Evolutionary conservation across 2,329 filamentous ascomycete species (phyloP).

Genomic region (Ophiostoma quercus): DNA sequence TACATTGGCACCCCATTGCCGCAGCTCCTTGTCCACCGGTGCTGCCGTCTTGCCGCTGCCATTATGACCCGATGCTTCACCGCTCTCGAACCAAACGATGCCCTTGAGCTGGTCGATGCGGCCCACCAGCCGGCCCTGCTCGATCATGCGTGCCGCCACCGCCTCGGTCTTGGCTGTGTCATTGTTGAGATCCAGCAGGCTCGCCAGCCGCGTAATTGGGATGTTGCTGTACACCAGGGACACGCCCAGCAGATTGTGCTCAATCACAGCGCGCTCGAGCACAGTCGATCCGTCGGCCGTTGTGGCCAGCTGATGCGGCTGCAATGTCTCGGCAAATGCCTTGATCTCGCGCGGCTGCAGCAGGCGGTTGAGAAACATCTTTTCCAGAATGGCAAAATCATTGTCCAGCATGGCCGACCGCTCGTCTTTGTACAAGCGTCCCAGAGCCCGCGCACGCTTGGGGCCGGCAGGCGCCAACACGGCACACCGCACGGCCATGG

Average conservation of each 20-base stretch:
- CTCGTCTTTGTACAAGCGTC: conserved; percentile 89
- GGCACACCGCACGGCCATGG: conserved; percentile 84
- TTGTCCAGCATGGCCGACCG: conserved; percentile 61
- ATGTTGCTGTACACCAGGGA: conserved; percentile 78
- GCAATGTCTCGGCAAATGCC: conserved; percentile 73
- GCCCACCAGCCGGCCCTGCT: conserved; percentile 81
- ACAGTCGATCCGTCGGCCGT: conserved; percentile 91
- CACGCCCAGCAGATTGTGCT: conserved; percentile 88
- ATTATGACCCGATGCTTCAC: conserved; percentile 64
- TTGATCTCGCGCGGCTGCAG: conserved; percentile 76
- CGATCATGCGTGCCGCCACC: conserved; percentile 91
- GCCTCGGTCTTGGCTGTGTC: conserved; percentile 78
- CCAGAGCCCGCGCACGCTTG: conserved; percentile 70
- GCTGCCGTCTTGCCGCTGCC: conserved; percentile 61
- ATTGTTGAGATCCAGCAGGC: conserved; percentile 61
- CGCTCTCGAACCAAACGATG: conserved; percentile 77
- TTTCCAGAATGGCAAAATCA: conserved; percentile 86
- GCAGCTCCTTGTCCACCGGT: conserved; percentile 63
- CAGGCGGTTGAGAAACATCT: conserved; percentile 91
- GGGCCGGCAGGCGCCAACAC: conserved; percentile 90
- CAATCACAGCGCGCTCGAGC: conserved; percentile 84
- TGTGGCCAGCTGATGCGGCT: conserved; percentile 82
- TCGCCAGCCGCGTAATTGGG: conserved; percentile 66
- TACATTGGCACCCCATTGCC: conserved; percentile 85
- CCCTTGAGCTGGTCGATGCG: conserved; percentile 91